Conservation (phyloP, 2,329 filamentous ascomycete species). For the Plectosphaerella sp. region DNA sequence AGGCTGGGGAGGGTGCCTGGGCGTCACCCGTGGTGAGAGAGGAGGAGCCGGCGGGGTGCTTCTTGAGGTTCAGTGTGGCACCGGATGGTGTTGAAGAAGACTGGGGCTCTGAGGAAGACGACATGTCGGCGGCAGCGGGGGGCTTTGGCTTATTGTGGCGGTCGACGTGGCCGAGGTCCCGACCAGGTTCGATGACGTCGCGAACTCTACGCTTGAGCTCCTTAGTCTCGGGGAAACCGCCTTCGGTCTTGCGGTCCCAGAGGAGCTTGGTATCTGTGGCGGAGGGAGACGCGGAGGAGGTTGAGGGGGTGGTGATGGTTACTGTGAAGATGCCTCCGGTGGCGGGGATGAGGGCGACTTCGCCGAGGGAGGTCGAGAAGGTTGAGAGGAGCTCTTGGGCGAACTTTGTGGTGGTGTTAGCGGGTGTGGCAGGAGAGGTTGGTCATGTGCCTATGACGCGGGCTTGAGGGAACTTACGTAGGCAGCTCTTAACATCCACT, state of each 20-base stretch:
- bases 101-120: background rate
- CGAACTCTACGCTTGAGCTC: conserved; percentile 80
- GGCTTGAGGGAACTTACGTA: conserved; percentile 58
- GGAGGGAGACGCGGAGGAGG: conserved; percentile 11
- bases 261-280: conserved; percentile 50
- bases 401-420: conserved; percentile 50
- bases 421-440: conserved; percentile 1
- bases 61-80: background rate
- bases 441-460: background rate
- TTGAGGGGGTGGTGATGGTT: conserved; percentile 45
- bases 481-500: conserved; percentile 83
- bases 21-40: background rate
- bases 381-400: conserved; percentile 94
- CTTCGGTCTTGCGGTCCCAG: conserved; percentile 85
- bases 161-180: conserved; percentile 80
- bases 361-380: conserved; percentile 77
- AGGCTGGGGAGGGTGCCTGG: background rate
- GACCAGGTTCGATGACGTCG: conserved; percentile 73
- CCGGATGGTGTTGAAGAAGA: too few species aligned
- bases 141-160: conserved; percentile 30
- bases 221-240: conserved; percentile 92
- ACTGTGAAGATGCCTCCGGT: conserved; percentile 84
- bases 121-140: background rate
- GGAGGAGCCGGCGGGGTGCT: background rate
- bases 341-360: conserved; percentile 79